Percentiles rank a stretch among this genome's conserved stretches.
These are phyloP conservation scores for Trebouxia sp. DNA, from an alignment of 139 green algal genomes.

Conservation along the genomic window DNA sequence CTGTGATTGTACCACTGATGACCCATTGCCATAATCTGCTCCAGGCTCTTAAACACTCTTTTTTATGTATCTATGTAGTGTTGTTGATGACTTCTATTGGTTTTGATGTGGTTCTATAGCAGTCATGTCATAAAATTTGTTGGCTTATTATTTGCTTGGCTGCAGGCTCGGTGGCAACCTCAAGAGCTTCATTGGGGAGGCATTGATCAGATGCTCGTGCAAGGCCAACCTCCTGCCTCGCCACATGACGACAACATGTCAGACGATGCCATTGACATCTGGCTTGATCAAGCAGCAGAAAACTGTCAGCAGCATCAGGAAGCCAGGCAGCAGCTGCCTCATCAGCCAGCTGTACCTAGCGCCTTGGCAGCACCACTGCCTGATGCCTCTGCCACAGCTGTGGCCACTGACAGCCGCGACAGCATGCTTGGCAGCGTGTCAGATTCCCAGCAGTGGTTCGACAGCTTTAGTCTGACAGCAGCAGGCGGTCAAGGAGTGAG, in stretches of 20 bases:
- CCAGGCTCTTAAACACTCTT: too few relatives aligned
- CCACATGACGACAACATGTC: background rate
- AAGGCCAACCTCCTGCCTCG: background rate
- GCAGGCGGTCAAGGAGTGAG: too few relatives aligned
- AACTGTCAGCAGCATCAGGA: background rate
- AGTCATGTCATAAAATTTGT: too few relatives aligned
- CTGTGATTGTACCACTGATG: too few relatives aligned
- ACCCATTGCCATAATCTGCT: too few relatives aligned
- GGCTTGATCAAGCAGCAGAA: background rate
- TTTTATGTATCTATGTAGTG: too few relatives aligned
- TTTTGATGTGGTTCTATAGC: too few relatives aligned
- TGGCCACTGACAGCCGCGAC: too few relatives aligned
- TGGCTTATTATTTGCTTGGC: too few relatives aligned
- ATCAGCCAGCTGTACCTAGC: background rate
- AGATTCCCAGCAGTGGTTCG: background rate
- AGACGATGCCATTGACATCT: background rate
- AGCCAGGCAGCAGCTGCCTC: background rate
- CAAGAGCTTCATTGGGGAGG: background rate
- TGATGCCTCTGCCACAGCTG: background rate
- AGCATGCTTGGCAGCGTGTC: background rate
- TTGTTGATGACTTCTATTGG: too few relatives aligned
- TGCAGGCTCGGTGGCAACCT: background rate
- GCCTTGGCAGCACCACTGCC: background rate
- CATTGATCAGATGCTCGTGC: constrained; percentile 5
- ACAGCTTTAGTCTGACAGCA: background rate